Conservation (phyloP, 2,329 filamentous ascomycete genomes). For the Falciphora oryzae region DNA sequence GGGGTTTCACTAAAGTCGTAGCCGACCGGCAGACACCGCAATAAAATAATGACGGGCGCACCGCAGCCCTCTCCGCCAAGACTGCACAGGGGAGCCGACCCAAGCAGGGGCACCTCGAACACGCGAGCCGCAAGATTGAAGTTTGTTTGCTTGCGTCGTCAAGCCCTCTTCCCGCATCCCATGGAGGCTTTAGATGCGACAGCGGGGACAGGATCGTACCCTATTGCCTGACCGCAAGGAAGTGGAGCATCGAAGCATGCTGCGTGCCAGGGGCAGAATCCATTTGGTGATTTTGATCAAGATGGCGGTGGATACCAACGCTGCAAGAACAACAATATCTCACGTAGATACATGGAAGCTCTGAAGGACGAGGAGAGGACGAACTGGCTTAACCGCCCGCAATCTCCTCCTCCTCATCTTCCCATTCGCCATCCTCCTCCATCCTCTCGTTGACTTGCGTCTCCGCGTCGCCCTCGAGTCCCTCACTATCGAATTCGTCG, state of each 20-base stretch:
- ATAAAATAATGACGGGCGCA: neutral
- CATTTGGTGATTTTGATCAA: too few relatives aligned
- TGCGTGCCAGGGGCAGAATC: too few relatives aligned
- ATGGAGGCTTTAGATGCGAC: too few relatives aligned
- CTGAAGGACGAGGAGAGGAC: neutral
- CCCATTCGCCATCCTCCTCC: conserved; percentile 46
- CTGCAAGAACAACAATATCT: neutral
- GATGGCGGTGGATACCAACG: neutral
- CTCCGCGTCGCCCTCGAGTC: conserved; percentile 43
- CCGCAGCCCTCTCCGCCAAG: neutral
- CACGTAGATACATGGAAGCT: neutral
- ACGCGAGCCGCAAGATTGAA: too few relatives aligned
- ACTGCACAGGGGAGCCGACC: neutral
- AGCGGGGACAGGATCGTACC: too few relatives aligned
- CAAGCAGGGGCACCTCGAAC: too few relatives aligned
- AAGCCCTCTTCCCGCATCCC: too few relatives aligned
- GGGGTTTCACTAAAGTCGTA: neutral
- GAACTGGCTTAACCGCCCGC: neutral
- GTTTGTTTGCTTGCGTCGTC: too few relatives aligned
- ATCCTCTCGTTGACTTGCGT: conserved; percentile 42
- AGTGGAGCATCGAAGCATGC: too few relatives aligned
- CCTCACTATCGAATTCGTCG: conserved; percentile 46
- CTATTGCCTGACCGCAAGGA: too few relatives aligned
- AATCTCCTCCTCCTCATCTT: conserved; percentile 40
- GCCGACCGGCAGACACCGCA: too few relatives aligned